Evolutionary conservation across 371 early-diverging fungal species (phyloP), one percentile per base, ranked within the genome.

Genomic region (Synchytrium microbalum): DNA sequence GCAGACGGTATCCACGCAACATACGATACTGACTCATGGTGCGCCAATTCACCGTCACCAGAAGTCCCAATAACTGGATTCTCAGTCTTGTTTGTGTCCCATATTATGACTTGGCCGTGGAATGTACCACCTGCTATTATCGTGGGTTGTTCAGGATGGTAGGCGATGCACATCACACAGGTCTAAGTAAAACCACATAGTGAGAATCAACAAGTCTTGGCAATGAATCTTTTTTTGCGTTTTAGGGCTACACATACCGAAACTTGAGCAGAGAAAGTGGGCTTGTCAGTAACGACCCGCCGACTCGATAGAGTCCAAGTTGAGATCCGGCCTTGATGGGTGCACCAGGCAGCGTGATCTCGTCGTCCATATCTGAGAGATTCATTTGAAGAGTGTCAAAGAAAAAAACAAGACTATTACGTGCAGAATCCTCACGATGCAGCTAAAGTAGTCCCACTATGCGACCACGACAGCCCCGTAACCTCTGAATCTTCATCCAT

Each of bases 1-100:
- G 46, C 5, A 38, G 46, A 38, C 46, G 70, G 68, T 23, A 69
- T 65, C 76, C 76, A 76, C 5, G 58, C n/a, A n/a, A 77, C 65
- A 64, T 69, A 69, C 26, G 70, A 52, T 2, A 78, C 65, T 0
- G 78, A 68, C 51, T 78, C 78, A 56, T 75, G 78, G 66, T 78
- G 78, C 13, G 74, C 53, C 1, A 62, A 38, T n/a, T 75, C 74
- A 57, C 58, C 65, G 54, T 63, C 67, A 52, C 61, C 64, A 1
- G 72, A 68, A 23, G 56, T 51, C 25, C 69, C 67, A 23, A 72
- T 52, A 0, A 73, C 54, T 0, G 72, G 68, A 61, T 77, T 69
- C 19, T 73, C 67, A 30, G n/a, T 57, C 29, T 77, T 73, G 33
- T 66, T 70, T 51, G 70, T 66, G 24, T 63, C 65, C 64, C 70